These are phyloP conservation scores for Plasmodium billcollinsi DNA, from an alignment of 169 alveolate genomes.

Conservation along the genomic window DNA sequence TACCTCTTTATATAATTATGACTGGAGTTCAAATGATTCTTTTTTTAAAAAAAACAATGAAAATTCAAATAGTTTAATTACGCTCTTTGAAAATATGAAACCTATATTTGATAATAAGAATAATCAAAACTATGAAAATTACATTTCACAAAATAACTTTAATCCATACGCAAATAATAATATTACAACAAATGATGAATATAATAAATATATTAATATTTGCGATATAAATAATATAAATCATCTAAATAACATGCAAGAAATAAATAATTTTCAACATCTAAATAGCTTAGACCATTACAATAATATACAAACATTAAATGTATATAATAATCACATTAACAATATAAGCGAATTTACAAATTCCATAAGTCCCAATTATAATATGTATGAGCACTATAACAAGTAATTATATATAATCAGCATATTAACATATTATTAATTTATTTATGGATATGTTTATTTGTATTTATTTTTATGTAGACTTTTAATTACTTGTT, in stretches of 20 bases:
- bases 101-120: neutral
- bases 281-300: neutral
- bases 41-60: neutral
- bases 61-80: neutral
- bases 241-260: slow-evolving; percentile 4
- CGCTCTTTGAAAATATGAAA: slow-evolving; percentile 27
- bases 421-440: too few relatives aligned
- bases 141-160: slow-evolving; percentile 12
- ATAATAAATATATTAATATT: slow-evolving; percentile 12
- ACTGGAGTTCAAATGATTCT: slow-evolving; percentile 13
- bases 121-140: neutral
- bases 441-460: too few relatives aligned
- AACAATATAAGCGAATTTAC: neutral
- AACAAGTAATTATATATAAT: too few relatives aligned
- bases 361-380: too few relatives aligned
- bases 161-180: neutral
- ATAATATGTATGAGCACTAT: too few relatives aligned
- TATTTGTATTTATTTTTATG: too few relatives aligned
- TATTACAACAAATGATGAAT: slow-evolving; percentile 5
- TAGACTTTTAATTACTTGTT: too few relatives aligned
- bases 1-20: slow-evolving; percentile 29
- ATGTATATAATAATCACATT: neutral
- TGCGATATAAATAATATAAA: neutral
- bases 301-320: neutral
- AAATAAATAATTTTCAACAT: neutral